Evolutionary conservation across 1,284 basidiomycete genomes (phyloP).

Genomic region (Ustilago hordei): DNA sequence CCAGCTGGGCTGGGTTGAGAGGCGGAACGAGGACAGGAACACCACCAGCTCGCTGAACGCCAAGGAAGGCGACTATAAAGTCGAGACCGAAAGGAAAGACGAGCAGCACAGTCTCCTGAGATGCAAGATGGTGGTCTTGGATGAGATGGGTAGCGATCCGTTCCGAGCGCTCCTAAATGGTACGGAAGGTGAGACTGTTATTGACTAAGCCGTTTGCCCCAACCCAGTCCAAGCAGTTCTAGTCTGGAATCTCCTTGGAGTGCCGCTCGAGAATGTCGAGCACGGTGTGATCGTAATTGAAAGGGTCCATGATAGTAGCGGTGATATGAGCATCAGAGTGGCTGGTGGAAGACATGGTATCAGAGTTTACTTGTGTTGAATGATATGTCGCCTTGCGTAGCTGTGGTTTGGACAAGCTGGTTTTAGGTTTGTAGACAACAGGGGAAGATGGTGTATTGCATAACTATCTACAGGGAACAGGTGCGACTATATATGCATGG

Average conservation of each 20-base stretch:
- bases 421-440: too few relatives aligned
- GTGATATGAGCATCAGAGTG: neutral
- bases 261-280: neutral
- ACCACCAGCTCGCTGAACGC: neutral
- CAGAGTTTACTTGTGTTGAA: neutral
- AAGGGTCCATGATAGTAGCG: neutral
- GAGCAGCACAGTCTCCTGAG: neutral
- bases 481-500: too few relatives aligned
- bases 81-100: neutral
- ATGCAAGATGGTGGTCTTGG: neutral
- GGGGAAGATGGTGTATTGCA: too few relatives aligned
- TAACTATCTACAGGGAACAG: too few relatives aligned
- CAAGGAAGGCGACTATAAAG: neutral
- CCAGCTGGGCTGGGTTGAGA: neutral
- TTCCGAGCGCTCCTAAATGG: neutral
- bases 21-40: neutral
- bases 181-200: neutral
- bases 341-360: neutral
- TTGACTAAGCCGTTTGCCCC: neutral
- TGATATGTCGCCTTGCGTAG: too few relatives aligned
- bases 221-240: neutral
- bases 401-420: too few relatives aligned
- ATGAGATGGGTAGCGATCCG: neutral
- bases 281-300: neutral
- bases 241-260: neutral